Evolutionary conservation across 352 stramenopile genomes (phyloP).

Genomic region (Saprolegnia diclina): DNA sequence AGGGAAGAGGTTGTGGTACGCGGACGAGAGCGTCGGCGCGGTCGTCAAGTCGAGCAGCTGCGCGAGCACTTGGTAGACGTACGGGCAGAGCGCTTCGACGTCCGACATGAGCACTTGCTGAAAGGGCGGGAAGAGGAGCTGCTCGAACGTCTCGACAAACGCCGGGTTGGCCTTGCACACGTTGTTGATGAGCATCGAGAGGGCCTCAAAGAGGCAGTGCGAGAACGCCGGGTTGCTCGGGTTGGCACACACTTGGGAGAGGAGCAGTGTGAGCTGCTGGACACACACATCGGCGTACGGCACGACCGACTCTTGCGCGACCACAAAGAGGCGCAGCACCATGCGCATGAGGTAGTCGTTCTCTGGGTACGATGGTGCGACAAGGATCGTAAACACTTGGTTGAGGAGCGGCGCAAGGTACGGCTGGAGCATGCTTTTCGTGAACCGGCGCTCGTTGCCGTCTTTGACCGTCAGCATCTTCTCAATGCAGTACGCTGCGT

Average conservation of each 20-base stretch:
- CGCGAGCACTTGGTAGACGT: slow-evolving; percentile 99
- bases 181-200: slow-evolving; percentile 93
- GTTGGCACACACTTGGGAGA: slow-evolving; percentile 93
- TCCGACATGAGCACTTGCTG: slow-evolving; percentile 96
- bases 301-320: slow-evolving; percentile 90
- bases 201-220: slow-evolving; percentile 99
- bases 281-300: slow-evolving; percentile 92
- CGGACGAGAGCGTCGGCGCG: slow-evolving; percentile 77
- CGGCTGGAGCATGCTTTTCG: slow-evolving; percentile 81
- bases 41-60: slow-evolving; percentile 94
- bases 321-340: slow-evolving; percentile 93
- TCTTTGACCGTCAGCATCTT: slow-evolving; percentile 95
- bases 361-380: slow-evolving; percentile 90
- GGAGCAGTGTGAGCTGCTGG: slow-evolving; percentile 88
- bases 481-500: slow-evolving; percentile 94
- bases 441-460: slow-evolving; percentile 52
- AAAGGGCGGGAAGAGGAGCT: slow-evolving; percentile 96
- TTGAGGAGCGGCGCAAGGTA: slow-evolving; percentile 91
- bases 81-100: slow-evolving; percentile 91
- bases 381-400: slow-evolving; percentile 94
- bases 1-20: slow-evolving; percentile 94
- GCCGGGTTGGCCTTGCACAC: slow-evolving; percentile 83
- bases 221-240: slow-evolving; percentile 98
- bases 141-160: slow-evolving; percentile 88
- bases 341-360: slow-evolving; percentile 99